phyloP scores from a whole-genome alignment of 2,329 filamentous ascomycete genomes.

The Macrophomina phaseolina region DNA sequence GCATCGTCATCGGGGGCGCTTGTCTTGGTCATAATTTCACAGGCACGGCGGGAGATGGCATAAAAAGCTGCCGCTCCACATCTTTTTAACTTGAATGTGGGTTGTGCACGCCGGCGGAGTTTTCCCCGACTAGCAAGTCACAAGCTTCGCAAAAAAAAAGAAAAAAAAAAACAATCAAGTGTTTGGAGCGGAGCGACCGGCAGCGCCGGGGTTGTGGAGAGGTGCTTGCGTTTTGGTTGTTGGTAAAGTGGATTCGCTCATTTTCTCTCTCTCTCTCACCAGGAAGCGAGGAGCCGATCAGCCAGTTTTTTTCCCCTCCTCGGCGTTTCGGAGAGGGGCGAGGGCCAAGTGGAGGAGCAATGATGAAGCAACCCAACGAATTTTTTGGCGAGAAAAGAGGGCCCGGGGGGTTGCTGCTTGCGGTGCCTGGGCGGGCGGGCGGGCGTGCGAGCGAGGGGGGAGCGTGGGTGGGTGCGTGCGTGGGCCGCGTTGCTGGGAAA shows the following conservation, averaged over 20 bases:
- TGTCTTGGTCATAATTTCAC: background rate
- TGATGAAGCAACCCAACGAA: too few relatives aligned
- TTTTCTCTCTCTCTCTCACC: background rate
- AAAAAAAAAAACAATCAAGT: background rate
- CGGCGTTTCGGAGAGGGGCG: background rate
- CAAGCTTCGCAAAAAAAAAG: constrained; percentile 13
- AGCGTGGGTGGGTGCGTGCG: background rate
- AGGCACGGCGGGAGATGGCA: background rate
- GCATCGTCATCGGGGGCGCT: background rate
- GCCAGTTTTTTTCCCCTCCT: background rate
- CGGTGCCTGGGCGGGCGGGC: background rate
- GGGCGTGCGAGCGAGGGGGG: too few relatives aligned
- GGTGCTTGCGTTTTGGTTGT: background rate
- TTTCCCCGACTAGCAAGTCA: constrained; percentile 4
- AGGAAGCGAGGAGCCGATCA: constrained; percentile 9
- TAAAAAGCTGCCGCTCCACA: background rate
- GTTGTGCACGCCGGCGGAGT: background rate
- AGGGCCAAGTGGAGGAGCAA: background rate
- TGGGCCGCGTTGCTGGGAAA: background rate
- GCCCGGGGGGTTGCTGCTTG: background rate
- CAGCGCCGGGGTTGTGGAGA: background rate
- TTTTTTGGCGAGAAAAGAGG: too few relatives aligned
- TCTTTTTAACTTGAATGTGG: background rate
- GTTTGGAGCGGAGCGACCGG: background rate
- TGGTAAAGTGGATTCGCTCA: constrained; percentile 1